These are phyloP conservation scores for Meyerozyma smithsonii DNA, from an alignment of 1,139 yeast species.

Conservation along the genomic window DNA sequence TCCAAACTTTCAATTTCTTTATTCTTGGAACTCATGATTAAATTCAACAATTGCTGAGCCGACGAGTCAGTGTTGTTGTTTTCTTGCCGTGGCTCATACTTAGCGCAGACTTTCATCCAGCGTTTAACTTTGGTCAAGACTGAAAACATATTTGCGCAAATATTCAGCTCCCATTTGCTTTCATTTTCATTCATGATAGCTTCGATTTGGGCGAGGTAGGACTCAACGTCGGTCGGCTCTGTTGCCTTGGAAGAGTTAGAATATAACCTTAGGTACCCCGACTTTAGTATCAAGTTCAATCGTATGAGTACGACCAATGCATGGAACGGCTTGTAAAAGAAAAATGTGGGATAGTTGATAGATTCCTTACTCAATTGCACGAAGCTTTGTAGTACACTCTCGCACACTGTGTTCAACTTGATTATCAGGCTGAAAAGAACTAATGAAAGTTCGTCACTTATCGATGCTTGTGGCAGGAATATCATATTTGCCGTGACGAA, in stretches of 20 bases:
- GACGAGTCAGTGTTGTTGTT: slow-evolving; percentile 4
- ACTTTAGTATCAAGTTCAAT: slow-evolving; percentile 38
- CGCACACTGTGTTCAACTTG: slow-evolving; percentile 39
- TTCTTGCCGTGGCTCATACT: slow-evolving; percentile 10
- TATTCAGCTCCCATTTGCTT: slow-evolving; percentile 26
- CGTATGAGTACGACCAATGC: slow-evolving; percentile 46
- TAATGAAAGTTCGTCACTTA: slow-evolving; percentile 4
- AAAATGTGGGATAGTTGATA: slow-evolving; percentile 45
- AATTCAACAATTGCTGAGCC: slow-evolving; percentile 28
- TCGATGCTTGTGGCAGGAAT: neutral
- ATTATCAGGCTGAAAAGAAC: slow-evolving; percentile 31
- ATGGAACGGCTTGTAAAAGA: slow-evolving; percentile 53
- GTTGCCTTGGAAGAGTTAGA: slow-evolving; percentile 10
- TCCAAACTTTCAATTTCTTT: slow-evolving; percentile 42
- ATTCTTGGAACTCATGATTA: slow-evolving; percentile 42
- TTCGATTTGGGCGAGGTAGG: slow-evolving; percentile 24
- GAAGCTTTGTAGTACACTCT: slow-evolving; percentile 42
- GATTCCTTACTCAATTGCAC: slow-evolving; percentile 34
- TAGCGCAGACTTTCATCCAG: slow-evolving; percentile 44
- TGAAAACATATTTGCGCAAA: slow-evolving; percentile 38
- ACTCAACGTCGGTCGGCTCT: slow-evolving; percentile 10
- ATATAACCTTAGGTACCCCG: slow-evolving; percentile 20
- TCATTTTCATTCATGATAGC: slow-evolving; percentile 19
- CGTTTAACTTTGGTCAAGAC: slow-evolving; percentile 41
- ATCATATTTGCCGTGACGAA: slow-evolving; percentile 10